Evolutionary conservation across 345 rosid genomes (phyloP).

Genomic region (Psidium guajava): DNA sequence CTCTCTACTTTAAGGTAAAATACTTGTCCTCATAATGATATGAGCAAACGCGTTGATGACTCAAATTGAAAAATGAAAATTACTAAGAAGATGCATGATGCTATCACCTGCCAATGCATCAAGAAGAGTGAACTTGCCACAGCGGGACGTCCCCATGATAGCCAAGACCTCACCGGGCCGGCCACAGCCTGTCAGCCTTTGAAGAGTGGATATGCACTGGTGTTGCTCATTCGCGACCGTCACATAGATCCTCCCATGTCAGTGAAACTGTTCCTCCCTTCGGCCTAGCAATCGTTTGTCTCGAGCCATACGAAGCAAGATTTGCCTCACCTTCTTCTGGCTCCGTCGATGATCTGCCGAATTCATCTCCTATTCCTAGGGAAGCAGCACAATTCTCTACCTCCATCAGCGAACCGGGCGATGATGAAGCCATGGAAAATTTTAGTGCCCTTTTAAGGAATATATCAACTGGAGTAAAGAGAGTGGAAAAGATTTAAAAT

Average conservation of each 20-base stretch:
- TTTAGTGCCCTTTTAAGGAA: not conserved
- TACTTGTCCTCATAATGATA: not conserved
- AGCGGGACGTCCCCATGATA: constrained; percentile 91
- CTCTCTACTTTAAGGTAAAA: not conserved
- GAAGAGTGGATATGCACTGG: constrained; percentile 50
- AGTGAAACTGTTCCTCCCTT: not conserved
- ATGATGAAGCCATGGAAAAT: not conserved
- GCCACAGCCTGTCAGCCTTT: constrained; percentile 62
- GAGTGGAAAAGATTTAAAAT: not conserved
- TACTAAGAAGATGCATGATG: not conserved
- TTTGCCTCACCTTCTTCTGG: not conserved
- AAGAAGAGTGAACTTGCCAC: constrained; percentile 86
- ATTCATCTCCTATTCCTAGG: too few species aligned
- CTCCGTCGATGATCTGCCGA: not conserved
- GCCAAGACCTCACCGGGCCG: constrained; percentile 78
- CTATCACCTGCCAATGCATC: constrained; percentile 69
- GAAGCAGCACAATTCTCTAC: not conserved
- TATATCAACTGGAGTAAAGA: not conserved
- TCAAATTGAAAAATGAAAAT: not conserved
- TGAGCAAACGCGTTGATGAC: not conserved
- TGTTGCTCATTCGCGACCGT: constrained; percentile 54
- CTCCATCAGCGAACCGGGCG: not conserved
- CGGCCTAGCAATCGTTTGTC: not conserved
- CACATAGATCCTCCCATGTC: constrained; percentile 64
- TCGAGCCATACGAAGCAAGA: not conserved